Evolutionary conservation across 352 stramenopile genomes (phyloP).

Genomic region (Pythium guiyangense): DNA sequence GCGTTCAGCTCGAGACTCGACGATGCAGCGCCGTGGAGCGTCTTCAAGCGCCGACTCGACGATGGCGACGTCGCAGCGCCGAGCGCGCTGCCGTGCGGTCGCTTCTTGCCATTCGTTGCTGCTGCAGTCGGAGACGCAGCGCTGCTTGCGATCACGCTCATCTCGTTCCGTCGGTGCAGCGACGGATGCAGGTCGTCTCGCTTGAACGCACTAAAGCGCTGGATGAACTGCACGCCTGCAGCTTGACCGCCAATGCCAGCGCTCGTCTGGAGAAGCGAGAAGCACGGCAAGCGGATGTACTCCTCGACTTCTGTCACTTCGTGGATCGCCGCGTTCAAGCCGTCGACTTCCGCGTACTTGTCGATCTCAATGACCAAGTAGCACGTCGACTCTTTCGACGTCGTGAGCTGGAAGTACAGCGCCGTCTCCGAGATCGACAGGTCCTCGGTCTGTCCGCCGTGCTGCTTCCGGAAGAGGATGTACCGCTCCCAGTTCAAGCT

Average conservation of each 20-base stretch:
- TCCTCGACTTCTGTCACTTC: conserved; percentile 51
- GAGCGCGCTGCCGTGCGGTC: conserved; percentile 9
- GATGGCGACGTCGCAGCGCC: conserved; percentile 1
- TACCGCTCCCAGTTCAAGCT: conserved; percentile 85
- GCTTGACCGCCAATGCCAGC: conserved; percentile 45
- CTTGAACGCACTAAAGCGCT: conserved; percentile 79
- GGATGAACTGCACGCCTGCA: conserved; percentile 82
- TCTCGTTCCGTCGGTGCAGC: conserved; percentile 44
- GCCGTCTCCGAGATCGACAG: conserved; percentile 82
- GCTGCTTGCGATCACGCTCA: conserved; percentile 16
- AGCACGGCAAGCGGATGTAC: conserved; percentile 73
- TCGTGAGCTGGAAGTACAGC: conserved; percentile 79
- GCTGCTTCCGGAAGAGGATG: conserved; percentile 78
- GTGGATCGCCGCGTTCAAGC: conserved; percentile 42
- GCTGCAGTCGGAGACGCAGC: conserved; percentile 1
- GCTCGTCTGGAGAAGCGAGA: conserved; percentile 76
- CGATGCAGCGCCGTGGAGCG: conserved; percentile 11
- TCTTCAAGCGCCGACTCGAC: conserved; percentile 28
- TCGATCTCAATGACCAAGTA: conserved; percentile 86
- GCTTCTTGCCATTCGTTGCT: conserved; percentile 34
- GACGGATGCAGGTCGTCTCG: conserved; percentile 64
- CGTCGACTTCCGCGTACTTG: conserved; percentile 74
- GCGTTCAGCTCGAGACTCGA: conserved; percentile 12
- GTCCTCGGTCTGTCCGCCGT: conserved; percentile 69
- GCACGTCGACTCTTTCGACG: conserved; percentile 79